Evolutionary conservation across 345 rosid species (phyloP), one percentile per base, ranked within the genome.

Genomic region (Aegle marmelos): DNA sequence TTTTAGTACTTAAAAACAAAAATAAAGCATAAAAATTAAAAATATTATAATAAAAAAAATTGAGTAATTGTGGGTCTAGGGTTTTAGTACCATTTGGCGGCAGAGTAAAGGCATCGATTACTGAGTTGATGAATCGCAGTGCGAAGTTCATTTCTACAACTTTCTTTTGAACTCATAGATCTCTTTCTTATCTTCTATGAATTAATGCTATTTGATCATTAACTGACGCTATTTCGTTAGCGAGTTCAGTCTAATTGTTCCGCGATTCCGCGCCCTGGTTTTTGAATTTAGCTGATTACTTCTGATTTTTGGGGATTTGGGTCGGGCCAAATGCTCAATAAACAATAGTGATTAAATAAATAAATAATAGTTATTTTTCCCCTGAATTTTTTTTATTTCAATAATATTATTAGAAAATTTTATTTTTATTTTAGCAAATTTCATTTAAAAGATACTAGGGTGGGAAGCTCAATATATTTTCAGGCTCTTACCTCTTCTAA

Each of bases 31-130:
- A 53, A 53, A 53, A 53, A 50, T 0, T 48, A 14, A 39, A 39
- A 9, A 39, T 39, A 13, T 13, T 13, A 13, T 25, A 25, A 25
- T 39, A 8, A 45, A 17, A 17, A 19, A 53, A 30, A 3, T 9
- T 1, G 37, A 68, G 0, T 16, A 16, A 53, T 4, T 56, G 9
- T 41, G 83, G 82, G 68, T 63, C 81, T 85, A 86, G 89, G 94
- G 91, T 92, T 92, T 85, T 34, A 70, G 65, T 70, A 96, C 99
- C 99, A 96, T 85, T 89, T 91, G 71, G 97, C 87, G 70, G 98
- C 97, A 69, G 95, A 88, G 90, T 91, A 89, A 76, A 96, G 92
- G 76, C 98, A 87, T 11, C 99, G 97, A 68, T 96, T 94, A 60
- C 84, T 87, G 79, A 96, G 93, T 80, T 94, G 99, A 68, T 90